These are phyloP conservation scores for Candida tammaniensis DNA, from an alignment of 805 yeast species.

Conservation along the genomic window DNA sequence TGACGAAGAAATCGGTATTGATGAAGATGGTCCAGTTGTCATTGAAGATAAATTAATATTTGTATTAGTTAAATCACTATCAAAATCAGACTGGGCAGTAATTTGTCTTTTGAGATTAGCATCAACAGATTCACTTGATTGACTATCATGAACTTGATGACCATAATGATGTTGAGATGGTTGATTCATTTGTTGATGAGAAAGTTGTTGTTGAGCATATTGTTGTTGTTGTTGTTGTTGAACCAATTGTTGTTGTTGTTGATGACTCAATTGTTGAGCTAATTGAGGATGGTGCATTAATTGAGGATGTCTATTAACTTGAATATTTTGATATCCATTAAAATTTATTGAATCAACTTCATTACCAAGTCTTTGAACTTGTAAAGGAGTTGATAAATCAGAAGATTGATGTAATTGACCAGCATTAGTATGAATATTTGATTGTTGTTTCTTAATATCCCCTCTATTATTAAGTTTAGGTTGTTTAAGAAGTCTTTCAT, in stretches of 20 bases:
- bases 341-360: not conserved
- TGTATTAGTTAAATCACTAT: conserved; percentile 6
- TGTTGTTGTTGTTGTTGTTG: conserved; percentile 6
- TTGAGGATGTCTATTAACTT: no score
- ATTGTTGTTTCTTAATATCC: no score
- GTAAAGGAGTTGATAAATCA: conserved; percentile 1
- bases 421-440: no score
- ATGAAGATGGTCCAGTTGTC: no score
- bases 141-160: not conserved
- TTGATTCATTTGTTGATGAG: not conserved
- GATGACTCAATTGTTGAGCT: not conserved
- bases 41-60: no score
- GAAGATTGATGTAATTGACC: no score
- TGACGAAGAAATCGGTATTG: no score
- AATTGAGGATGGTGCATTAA: not conserved
- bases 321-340: not conserved
- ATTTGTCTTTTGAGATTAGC: not conserved
- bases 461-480: no score
- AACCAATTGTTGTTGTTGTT: conserved; percentile 2
- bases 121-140: not conserved
- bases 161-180: no score
- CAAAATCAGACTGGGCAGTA: conserved; percentile 8
- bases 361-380: not conserved
- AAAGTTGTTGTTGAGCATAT: not conserved
- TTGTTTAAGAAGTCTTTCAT: no score